Evolutionary conservation across 345 rosid species (phyloP), one percentile per base, ranked within the genome.

Genomic region (Carallia brachiata): DNA sequence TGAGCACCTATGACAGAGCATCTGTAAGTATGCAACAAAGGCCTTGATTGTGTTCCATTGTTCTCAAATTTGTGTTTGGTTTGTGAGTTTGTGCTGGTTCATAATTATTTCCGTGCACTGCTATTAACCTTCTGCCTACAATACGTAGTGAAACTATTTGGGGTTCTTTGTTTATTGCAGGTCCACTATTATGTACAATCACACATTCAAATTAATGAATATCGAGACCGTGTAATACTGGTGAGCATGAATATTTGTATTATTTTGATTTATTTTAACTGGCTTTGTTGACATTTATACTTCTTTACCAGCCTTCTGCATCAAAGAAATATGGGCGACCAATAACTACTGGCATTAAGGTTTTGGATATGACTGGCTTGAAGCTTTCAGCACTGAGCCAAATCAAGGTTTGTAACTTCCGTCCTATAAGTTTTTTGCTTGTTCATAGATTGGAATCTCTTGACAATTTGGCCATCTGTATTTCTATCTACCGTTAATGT

Each of bases 131-230:
- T 53, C 27, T 30, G 52, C 3, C 16, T 12, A 12, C 50, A 13
- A 12, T 44, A 67, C 1, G 5, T 36, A 15, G 28, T 58, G 52
- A 36, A 36, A 67, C 75, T 65, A 39, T 71, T 58, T 65, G 61
- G 71, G 52, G 54, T 70, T 54, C 67, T 70, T 54, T 15, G 65
- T 65, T 50, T 63, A 44, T 73, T 63, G 54, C 74, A 95, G 99
- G 97, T 88, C 71, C 86, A 95, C 63, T 92, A 83, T 80, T 92
- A 95, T 75, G 84, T 90, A 67, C 99, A 95, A 57, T 90, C 99
- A 15, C 97, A 95, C 72, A 95, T 95, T 74, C 99, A 95, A 84
- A 86, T 95, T 72, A 95, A 95, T 72, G 99, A 95, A 79, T 95
- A 82, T 70, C 79, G 99, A 61, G 99, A 95, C 61, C 86, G 91